phyloP scores from a whole-genome alignment of 306 rosid species.

The Chamaecrista fasciculata region DNA sequence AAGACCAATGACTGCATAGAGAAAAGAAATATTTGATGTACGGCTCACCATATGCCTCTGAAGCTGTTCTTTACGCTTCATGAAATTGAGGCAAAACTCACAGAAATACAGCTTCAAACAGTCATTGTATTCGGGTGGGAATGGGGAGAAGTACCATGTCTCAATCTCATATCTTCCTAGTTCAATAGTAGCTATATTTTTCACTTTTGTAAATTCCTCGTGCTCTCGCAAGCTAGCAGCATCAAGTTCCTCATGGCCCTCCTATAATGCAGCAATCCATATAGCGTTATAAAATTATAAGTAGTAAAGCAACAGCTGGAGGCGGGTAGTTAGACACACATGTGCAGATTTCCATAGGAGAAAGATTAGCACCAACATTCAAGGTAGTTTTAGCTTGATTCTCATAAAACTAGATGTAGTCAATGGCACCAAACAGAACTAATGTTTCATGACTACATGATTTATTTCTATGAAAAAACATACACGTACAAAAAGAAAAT shows the following conservation, averaged over 20 bases:
- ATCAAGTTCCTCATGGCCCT: conserved; percentile 99
- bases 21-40: conserved; percentile 30
- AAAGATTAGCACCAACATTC: conserved; percentile 19
- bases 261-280: conserved; percentile 45
- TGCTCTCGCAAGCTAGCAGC: conserved; percentile 99
- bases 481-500: background rate
- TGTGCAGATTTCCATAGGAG: background rate
- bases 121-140: conserved; percentile 97
- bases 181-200: conserved; percentile 96
- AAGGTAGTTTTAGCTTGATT: background rate
- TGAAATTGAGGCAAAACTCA: conserved; percentile 98
- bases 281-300: conserved; percentile 7
- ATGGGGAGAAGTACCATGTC: conserved; percentile 99
- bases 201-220: conserved; percentile 96
- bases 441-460: conserved; percentile 11
- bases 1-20: conserved; percentile 15
- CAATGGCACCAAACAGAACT: conserved; percentile 8
- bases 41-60: conserved; percentile 99
- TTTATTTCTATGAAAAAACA: background rate
- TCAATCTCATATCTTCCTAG: conserved; percentile 99
- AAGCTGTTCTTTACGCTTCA: conserved; percentile 99
- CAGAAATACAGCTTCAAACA: conserved; percentile 82
- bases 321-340: conserved; percentile 4
- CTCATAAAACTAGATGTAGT: background rate
- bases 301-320: conserved; percentile 7